Conservation (phyloP, 2,329 filamentous ascomycete species). For the Lecanicillium sp. region DNA sequence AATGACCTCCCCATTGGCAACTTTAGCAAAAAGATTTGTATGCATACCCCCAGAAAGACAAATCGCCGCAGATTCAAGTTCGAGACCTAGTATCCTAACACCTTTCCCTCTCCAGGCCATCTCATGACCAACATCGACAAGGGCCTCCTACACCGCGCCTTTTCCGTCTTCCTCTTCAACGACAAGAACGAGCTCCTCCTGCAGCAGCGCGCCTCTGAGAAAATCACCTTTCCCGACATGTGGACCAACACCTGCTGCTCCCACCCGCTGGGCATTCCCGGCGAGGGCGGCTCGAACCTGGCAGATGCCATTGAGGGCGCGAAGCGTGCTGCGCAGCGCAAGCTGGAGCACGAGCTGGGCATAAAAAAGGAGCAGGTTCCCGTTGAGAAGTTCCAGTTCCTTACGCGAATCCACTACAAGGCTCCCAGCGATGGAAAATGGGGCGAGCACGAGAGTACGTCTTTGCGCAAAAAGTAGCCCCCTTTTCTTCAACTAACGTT, state of each 20-base stretch:
- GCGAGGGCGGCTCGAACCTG: constrained; percentile 80
- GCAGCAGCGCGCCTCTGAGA: constrained; percentile 90
- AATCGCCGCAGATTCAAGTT: too few species aligned
- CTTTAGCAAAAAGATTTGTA: constrained; percentile 96
- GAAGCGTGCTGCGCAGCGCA: constrained; percentile 85
- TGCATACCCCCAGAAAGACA: constrained; percentile 1
- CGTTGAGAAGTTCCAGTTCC: constrained; percentile 82
- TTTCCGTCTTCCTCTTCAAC: constrained; percentile 97
- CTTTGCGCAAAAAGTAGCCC: constrained; percentile 13
- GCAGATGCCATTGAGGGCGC: constrained; percentile 75
- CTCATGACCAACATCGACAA: constrained; percentile 98
- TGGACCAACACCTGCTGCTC: constrained; percentile 99
- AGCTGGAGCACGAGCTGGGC: constrained; percentile 89
- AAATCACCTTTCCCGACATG: constrained; percentile 98
- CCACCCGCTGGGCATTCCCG: constrained; percentile 83
- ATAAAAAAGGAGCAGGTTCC: constrained; percentile 86
- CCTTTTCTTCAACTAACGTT: too few species aligned
- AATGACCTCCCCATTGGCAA: constrained; percentile 90
- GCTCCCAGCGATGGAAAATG: constrained; percentile 95
- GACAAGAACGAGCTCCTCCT: constrained; percentile 85
- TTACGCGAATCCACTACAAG: constrained; percentile 97
- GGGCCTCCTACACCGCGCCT: constrained; percentile 91
- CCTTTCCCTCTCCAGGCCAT: constrained; percentile 55
- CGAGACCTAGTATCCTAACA: too few species aligned
- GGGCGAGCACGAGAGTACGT: constrained; percentile 96